Conservation (phyloP, 495 filamentous ascomycete genomes). For the Penicillium robsamsonii region DNA sequence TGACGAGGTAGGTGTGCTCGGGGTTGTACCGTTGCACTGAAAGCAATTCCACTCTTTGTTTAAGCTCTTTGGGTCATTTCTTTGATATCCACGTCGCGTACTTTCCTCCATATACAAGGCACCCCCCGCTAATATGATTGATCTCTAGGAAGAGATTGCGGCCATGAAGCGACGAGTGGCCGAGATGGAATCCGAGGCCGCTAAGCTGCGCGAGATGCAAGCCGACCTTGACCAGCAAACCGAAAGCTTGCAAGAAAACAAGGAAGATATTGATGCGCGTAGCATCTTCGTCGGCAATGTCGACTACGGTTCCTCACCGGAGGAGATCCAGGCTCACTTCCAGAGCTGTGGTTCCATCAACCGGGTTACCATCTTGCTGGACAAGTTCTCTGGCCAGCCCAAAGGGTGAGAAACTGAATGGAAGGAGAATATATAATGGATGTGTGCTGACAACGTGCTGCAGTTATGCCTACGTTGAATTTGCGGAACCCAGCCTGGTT, state of each 20-base stretch:
- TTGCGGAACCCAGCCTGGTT: slow-evolving; percentile 90
- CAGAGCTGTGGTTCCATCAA: slow-evolving; percentile 98
- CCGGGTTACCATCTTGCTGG: slow-evolving; percentile 93
- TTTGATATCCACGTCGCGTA: neutral
- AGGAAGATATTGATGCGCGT: slow-evolving; percentile 92
- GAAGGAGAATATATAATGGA: slow-evolving; percentile 12
- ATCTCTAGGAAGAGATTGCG: slow-evolving; percentile 79
- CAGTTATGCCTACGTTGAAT: slow-evolving; percentile 99
- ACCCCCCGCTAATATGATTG: slow-evolving; percentile 8
- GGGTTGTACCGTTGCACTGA: slow-evolving; percentile 4
- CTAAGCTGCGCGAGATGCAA: slow-evolving; percentile 97
- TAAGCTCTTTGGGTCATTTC: neutral
- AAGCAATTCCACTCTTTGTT: slow-evolving; percentile 5
- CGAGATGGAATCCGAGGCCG: slow-evolving; percentile 98
- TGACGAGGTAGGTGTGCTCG: slow-evolving; percentile 41
- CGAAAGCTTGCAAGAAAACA: slow-evolving; percentile 81
- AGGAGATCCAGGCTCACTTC: slow-evolving; percentile 99
- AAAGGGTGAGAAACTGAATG: slow-evolving; percentile 72
- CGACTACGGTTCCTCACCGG: slow-evolving; percentile 94
- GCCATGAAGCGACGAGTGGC: slow-evolving; percentile 97
- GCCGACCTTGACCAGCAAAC: slow-evolving; percentile 79
- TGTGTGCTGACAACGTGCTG: slow-evolving; percentile 44
- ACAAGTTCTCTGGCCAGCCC: slow-evolving; percentile 97
- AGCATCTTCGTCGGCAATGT: slow-evolving; percentile 99
- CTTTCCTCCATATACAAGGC: slow-evolving; percentile 1